Percentiles rank a stretch among this genome's conserved stretches.
Evolutionary conservation across 2,329 filamentous ascomycete genomes (phyloP).

Genomic region (Colletotrichum musicola): DNA sequence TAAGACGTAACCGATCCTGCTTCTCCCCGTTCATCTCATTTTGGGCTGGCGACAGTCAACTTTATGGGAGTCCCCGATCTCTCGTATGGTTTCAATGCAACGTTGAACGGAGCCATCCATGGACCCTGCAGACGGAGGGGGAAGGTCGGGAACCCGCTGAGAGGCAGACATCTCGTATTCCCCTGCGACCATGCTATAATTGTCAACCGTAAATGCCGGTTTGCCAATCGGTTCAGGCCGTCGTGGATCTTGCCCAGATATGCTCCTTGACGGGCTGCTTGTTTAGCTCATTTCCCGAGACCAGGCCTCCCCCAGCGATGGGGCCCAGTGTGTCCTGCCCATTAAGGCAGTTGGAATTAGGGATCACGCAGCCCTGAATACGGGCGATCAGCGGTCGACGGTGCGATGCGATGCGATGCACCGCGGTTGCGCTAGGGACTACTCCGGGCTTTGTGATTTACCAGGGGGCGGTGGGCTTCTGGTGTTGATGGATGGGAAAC

Average conservation of each 20-base stretch:
- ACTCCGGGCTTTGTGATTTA: too few relatives aligned
- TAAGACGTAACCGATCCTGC: not conserved
- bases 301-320: slow-evolving; percentile 32
- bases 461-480: too few relatives aligned
- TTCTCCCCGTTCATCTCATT: not conserved
- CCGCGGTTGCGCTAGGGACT: too few relatives aligned
- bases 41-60: not conserved
- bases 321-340: slow-evolving; percentile 13
- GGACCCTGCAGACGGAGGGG: slow-evolving; percentile 20
- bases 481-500: not conserved
- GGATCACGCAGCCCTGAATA: slow-evolving; percentile 19
- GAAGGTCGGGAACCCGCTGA: not conserved
- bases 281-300: slow-evolving; percentile 25
- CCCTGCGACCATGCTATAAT: slow-evolving; percentile 8
- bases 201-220: not conserved
- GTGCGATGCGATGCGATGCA: not conserved
- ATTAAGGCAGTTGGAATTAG: slow-evolving; percentile 35
- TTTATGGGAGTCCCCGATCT: slow-evolving; percentile 2
- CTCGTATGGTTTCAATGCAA: slow-evolving; percentile 1
- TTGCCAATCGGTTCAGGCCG: slow-evolving; percentile 9
- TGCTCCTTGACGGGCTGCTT: slow-evolving; percentile 23
- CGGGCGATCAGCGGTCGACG: slow-evolving; percentile 29
- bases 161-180: slow-evolving; percentile 25
- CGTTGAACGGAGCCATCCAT: slow-evolving; percentile 26
- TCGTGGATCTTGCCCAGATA: slow-evolving; percentile 23